These are phyloP conservation scores for Onygena corvina DNA, from an alignment of 2,329 filamentous ascomycete species.

Conservation along the genomic window DNA sequence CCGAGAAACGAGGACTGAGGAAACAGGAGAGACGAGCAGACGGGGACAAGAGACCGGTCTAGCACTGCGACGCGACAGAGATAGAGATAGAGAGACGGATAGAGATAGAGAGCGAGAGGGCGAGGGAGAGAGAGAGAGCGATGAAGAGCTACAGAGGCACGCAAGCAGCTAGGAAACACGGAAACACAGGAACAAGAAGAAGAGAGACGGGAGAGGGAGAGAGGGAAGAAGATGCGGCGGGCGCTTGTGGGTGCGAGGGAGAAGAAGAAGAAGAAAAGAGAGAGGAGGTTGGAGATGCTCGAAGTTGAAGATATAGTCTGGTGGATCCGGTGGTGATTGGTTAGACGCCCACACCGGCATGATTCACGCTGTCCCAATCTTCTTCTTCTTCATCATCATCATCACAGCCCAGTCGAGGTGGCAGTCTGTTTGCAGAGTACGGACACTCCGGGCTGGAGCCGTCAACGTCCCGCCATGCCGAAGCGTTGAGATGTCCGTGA, in stretches of 20 bases:
- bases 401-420: too few species aligned
- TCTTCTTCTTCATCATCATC: too few species aligned
- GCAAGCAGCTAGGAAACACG: conserved; percentile 19
- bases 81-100: conserved; percentile 15
- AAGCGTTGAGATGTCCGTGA: too few species aligned
- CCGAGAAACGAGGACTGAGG: conserved; percentile 1
- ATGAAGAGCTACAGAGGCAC: conserved; percentile 7
- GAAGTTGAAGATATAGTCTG: too few species aligned
- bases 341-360: too few species aligned
- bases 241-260: too few species aligned
- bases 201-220: not conserved
- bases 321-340: too few species aligned
- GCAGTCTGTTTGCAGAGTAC: too few species aligned
- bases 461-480: too few species aligned
- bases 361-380: too few species aligned
- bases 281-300: conserved; percentile 8
- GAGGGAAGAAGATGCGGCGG: conserved; percentile 8
- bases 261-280: conserved; percentile 7
- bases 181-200: conserved; percentile 21
- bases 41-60: conserved; percentile 7
- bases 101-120: conserved; percentile 3
- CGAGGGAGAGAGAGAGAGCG: not conserved
- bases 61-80: conserved; percentile 8
- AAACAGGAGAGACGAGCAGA: conserved; percentile 5
- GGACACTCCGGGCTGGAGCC: too few species aligned